Percentiles rank a stretch among this genome's conserved stretches.
Evolutionary conservation across 345 rosid species (phyloP).

Genomic region (Salix caprea): DNA sequence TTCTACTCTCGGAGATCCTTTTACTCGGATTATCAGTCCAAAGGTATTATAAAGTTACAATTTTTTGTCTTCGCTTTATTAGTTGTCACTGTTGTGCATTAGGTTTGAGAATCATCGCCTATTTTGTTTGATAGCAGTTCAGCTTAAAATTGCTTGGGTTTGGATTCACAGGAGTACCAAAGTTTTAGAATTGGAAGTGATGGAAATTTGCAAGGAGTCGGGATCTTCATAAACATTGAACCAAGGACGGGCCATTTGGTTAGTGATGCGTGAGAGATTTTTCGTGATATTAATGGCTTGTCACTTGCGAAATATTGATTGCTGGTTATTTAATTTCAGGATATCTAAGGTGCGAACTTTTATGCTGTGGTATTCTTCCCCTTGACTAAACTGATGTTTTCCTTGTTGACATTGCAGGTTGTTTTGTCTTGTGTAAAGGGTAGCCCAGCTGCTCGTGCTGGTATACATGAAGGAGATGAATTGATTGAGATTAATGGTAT

Average conservation of each 20-base stretch:
- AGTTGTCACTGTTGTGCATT: neutral
- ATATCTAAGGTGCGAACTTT: neutral
- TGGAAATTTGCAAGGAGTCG: conserved; percentile 91
- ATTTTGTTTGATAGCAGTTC: neutral
- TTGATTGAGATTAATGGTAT: conserved; percentile 86
- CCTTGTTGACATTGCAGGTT: conserved; percentile 44
- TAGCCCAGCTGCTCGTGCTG: conserved; percentile 90
- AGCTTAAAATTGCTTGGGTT: neutral
- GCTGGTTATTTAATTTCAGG: neutral
- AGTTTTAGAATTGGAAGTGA: conserved; percentile 86
- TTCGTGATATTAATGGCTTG: neutral
- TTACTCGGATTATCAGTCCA: conserved; percentile 83
- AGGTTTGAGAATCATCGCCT: neutral
- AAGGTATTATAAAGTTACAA: conserved; percentile 40
- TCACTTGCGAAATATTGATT: neutral
- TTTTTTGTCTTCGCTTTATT: neutral
- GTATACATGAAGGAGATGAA: conserved; percentile 81
- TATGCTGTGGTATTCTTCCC: neutral
- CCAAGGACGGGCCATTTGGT: conserved; percentile 88
- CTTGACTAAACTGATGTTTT: neutral
- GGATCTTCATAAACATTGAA: conserved; percentile 64
- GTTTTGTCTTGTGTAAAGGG: conserved; percentile 75
- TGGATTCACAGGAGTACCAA: conserved; percentile 65
- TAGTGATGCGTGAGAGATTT: conserved; percentile 22
- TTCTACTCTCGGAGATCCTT: conserved; percentile 89